These are phyloP conservation scores for Trichoderma guizhouense DNA, from an alignment of 2,329 filamentous ascomycete species.

Conservation along the genomic window DNA sequence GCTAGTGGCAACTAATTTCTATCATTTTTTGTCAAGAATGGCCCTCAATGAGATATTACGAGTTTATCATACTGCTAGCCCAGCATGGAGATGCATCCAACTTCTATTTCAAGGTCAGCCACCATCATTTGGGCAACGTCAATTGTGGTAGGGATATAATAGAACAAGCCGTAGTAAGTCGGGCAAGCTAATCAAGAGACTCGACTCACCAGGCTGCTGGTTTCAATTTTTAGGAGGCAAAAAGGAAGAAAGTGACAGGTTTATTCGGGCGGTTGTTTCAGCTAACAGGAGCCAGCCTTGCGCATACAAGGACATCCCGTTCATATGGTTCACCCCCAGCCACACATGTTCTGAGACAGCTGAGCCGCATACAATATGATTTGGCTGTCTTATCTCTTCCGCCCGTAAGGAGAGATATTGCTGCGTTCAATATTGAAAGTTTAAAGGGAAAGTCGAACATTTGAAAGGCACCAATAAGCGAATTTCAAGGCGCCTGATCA, in stretches of 20 bases:
- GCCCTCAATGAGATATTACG: neutral
- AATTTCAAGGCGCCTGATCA: neutral
- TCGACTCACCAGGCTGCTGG: neutral
- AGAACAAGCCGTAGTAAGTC: neutral
- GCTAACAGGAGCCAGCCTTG: neutral
- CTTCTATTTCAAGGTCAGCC: neutral
- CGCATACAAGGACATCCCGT: neutral
- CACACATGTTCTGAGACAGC: neutral
- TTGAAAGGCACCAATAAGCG: neutral
- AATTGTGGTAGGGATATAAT: neutral
- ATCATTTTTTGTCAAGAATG: neutral
- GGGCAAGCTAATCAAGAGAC: neutral
- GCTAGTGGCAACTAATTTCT: neutral
- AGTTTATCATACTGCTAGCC: neutral
- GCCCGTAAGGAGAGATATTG: neutral
- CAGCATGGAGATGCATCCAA: neutral
- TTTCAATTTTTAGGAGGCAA: neutral
- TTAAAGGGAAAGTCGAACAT: neutral
- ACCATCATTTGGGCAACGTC: neutral
- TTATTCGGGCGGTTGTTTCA: neutral
- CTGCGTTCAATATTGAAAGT: neutral
- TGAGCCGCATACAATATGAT: neutral
- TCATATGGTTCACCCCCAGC: neutral
- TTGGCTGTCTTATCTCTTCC: neutral
- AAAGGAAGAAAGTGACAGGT: neutral